These are phyloP conservation scores for Apiospora malaysiana DNA, from an alignment of 2,329 filamentous ascomycete genomes.

Conservation along the genomic window DNA sequence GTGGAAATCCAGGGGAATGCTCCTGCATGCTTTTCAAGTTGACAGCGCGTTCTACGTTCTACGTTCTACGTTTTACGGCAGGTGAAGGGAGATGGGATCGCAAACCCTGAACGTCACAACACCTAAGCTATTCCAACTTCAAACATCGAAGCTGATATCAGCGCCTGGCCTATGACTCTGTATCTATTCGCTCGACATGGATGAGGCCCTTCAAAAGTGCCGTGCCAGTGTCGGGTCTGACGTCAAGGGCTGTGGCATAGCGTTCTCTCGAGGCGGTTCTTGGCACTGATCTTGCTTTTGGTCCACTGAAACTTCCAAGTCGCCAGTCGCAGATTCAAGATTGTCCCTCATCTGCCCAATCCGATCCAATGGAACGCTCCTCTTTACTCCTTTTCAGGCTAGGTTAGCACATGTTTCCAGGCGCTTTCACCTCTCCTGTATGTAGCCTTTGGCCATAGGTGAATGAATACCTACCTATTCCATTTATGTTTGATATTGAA, in stretches of 20 bases:
- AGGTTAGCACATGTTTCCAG: neutral
- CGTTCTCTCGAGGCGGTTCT: neutral
- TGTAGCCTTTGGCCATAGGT: neutral
- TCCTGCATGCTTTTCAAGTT: neutral
- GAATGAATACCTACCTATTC: no score
- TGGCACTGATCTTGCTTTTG: neutral
- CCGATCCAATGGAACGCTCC: conserved; percentile 14
- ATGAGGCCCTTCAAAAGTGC: conserved; percentile 9
- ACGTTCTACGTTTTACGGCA: no score
- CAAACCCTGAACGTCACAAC: conserved; percentile 5
- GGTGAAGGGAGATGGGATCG: neutral
- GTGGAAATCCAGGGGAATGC: neutral
- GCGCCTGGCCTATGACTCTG: neutral
- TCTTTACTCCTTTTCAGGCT: conserved; percentile 6
- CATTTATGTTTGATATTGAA: neutral
- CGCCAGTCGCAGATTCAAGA: conserved; percentile 7
- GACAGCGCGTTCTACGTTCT: neutral
- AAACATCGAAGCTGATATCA: neutral
- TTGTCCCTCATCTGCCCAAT: conserved; percentile 16
- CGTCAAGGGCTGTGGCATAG: conserved; percentile 3
- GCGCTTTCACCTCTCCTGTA: neutral
- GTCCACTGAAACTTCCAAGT: conserved; percentile 2
- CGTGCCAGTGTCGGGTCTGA: neutral
- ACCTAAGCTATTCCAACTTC: neutral
- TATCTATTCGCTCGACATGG: neutral